A percentile compares a stretch with the other conserved stretches of the same genome.
Evolutionary conservation across 2,329 filamentous ascomycete species (phyloP).

Genomic region (Colletotrichum falcatum): DNA sequence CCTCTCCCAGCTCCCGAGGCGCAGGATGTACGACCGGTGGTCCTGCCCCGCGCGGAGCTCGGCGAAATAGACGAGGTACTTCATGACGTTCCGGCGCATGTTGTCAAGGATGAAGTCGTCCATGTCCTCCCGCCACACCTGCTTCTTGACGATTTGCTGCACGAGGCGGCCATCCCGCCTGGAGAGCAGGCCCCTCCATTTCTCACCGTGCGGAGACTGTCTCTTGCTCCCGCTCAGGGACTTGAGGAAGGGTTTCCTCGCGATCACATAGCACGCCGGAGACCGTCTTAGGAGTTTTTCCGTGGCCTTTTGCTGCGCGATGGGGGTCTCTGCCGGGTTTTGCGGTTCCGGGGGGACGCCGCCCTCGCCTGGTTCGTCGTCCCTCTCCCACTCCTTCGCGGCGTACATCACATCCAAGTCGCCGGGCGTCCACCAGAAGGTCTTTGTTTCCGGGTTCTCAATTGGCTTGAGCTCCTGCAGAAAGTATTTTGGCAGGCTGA

Average conservation of each 20-base stretch:
- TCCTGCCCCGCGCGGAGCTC: conserved; percentile 44
- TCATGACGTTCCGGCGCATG: conserved; percentile 60
- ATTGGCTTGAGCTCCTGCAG: conserved; percentile 71
- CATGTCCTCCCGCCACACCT: conserved; percentile 68
- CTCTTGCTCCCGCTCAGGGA: conserved; percentile 34
- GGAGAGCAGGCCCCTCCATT: conserved; percentile 29
- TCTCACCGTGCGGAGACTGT: conserved; percentile 31
- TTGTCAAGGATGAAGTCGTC: conserved; percentile 61
- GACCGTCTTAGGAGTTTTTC: background rate
- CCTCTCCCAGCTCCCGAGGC: conserved; percentile 59
- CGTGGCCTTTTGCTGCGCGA: conserved; percentile 5
- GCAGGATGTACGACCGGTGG: conserved; percentile 55
- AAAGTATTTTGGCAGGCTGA: conserved; percentile 69
- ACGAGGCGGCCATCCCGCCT: conserved; percentile 11
- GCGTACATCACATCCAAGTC: conserved; percentile 11
- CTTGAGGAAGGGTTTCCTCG: background rate
- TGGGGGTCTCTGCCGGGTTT: background rate
- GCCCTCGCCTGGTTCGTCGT: background rate
- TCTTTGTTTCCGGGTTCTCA: conserved; percentile 63
- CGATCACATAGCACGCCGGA: background rate
- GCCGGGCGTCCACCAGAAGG: conserved; percentile 69
- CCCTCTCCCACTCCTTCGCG: background rate
- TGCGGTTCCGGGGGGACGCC: background rate
- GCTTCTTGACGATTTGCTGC: conserved; percentile 22
- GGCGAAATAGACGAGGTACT: conserved; percentile 58